A percentile compares a stretch with the other conserved stretches of the same genome.
Evolutionary conservation across 1,284 basidiomycete species (phyloP).

Genomic region (Cystobasidium slooffiae): DNA sequence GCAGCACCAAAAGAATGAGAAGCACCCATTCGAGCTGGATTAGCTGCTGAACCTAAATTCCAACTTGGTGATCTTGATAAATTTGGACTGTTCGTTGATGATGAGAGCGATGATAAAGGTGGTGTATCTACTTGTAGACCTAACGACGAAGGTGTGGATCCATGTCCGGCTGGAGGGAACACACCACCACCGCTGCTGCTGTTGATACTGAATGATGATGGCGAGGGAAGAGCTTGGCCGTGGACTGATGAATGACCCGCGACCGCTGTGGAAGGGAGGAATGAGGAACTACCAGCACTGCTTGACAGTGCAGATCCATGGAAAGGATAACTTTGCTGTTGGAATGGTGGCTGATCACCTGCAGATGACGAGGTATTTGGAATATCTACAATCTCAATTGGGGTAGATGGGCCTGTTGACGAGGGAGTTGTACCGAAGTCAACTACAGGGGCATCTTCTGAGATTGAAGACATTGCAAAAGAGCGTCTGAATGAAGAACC

Average conservation of each 20-base stretch:
- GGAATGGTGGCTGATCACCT: background rate
- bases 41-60: background rate
- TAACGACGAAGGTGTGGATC: background rate
- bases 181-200: too few species aligned
- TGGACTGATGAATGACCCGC: slow-evolving; percentile 4
- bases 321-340: slow-evolving; percentile 1
- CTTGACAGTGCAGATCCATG: slow-evolving; percentile 3
- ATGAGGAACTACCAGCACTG: background rate
- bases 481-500: slow-evolving; percentile 34
- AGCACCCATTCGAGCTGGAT: too few species aligned
- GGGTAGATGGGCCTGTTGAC: slow-evolving; percentile 7
- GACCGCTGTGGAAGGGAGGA: background rate
- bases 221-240: background rate
- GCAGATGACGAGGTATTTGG: background rate
- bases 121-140: slow-evolving; percentile 1
- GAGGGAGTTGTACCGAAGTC: slow-evolving; percentile 9
- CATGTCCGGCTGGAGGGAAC: too few species aligned
- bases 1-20: too few species aligned
- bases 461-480: slow-evolving; percentile 37
- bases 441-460: slow-evolving; percentile 26
- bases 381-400: background rate
- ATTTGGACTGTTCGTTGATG: background rate
- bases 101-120: background rate
- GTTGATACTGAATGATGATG: background rate
- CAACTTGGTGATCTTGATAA: background rate